These are phyloP conservation scores for Sphaerulina musiva DNA, from an alignment of 2,329 filamentous ascomycete species.

Conservation along the genomic window DNA sequence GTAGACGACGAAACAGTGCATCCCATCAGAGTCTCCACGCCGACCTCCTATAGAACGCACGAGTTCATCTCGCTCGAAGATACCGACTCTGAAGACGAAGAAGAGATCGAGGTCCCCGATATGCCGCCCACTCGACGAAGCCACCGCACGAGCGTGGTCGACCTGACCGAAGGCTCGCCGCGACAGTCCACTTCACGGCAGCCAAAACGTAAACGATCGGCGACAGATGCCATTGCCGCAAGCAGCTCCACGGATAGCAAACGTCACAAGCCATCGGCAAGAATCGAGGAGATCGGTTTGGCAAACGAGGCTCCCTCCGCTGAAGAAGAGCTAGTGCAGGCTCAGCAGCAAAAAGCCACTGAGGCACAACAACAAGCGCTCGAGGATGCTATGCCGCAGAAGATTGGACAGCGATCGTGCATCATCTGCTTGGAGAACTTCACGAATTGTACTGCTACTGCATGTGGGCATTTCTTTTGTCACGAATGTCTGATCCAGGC, in stretches of 20 bases:
- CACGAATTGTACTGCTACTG: constrained; percentile 53
- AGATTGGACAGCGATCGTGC: constrained; percentile 49
- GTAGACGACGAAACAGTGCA: not conserved
- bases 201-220: constrained; percentile 12
- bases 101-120: constrained; percentile 1
- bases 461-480: constrained; percentile 59
- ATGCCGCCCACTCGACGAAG: constrained; percentile 10
- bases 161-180: constrained; percentile 13
- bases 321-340: constrained; percentile 34
- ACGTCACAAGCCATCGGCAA: not conserved
- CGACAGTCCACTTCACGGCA: constrained; percentile 3
- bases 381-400: constrained; percentile 23
- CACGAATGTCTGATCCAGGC: constrained; percentile 57
- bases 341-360: constrained; percentile 24
- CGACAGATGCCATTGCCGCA: not conserved
- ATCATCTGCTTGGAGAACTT: constrained; percentile 59
- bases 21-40: not conserved
- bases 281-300: constrained; percentile 21
- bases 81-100: constrained; percentile 12
- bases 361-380: constrained; percentile 22
- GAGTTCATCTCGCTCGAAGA: constrained; percentile 22
- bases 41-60: constrained; percentile 4
- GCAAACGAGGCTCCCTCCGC: constrained; percentile 18
- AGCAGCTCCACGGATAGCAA: not conserved
- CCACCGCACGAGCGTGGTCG: constrained; percentile 12